Evolutionary conservation across 352 stramenopile species (phyloP).

Genomic region (Phytophthora cactorum): DNA sequence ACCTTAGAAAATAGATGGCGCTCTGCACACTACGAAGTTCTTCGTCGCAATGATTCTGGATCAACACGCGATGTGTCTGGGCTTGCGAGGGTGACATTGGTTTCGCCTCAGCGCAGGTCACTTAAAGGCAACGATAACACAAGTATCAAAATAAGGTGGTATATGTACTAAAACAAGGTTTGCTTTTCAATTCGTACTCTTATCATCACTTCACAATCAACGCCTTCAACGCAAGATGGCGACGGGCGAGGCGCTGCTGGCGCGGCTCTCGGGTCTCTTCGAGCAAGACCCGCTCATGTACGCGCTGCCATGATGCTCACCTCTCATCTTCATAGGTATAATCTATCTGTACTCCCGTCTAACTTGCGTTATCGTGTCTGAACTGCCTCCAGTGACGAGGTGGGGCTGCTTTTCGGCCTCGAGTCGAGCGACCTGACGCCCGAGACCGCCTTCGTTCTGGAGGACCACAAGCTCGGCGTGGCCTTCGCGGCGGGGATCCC

Average conservation of each 20-base stretch:
- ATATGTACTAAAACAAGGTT: conserved; percentile 5
- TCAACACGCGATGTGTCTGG: no score
- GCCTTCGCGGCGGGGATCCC: conserved; percentile 54
- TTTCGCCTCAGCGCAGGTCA: no score
- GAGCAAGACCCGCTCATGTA: conserved; percentile 74
- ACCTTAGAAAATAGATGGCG: no score
- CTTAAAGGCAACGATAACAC: background rate
- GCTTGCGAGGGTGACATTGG: no score
- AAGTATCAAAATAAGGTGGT: conserved; percentile 13
- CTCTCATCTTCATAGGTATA: background rate
- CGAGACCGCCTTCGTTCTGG: conserved; percentile 69
- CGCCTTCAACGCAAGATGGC: conserved; percentile 9
- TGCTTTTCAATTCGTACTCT: background rate
- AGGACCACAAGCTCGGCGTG: conserved; percentile 82
- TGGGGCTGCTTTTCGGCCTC: conserved; percentile 70
- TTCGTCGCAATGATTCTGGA: no score
- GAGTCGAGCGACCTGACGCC: conserved; percentile 50
- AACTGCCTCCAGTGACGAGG: conserved; percentile 61
- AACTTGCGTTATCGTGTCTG: conserved; percentile 1
- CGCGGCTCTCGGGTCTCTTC: conserved; percentile 56
- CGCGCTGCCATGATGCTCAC: conserved; percentile 1
- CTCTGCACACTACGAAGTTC: no score
- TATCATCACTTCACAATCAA: background rate
- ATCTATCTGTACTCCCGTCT: background rate
- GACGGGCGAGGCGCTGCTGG: conserved; percentile 40